A percentile compares a stretch with the other conserved stretches of the same genome.
These are phyloP conservation scores for Solanum pennellii DNA, from an alignment of 257 asterid genomes.

Conservation along the genomic window DNA sequence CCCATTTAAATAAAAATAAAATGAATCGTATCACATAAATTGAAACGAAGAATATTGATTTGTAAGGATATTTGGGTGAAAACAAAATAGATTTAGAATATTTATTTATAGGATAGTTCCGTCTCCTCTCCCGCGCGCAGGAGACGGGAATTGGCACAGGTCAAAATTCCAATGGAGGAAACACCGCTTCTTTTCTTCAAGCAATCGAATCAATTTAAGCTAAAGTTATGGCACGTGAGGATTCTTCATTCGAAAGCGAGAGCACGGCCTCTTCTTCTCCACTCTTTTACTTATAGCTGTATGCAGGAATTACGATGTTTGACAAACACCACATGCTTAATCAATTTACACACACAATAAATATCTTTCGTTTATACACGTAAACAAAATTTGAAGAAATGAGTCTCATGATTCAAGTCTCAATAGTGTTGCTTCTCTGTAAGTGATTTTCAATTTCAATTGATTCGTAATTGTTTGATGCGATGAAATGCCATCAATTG, in stretches of 20 bases:
- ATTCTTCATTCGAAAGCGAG: slow-evolving; percentile 5
- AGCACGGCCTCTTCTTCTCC: not conserved
- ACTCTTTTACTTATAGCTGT: not conserved
- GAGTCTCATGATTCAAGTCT: not conserved
- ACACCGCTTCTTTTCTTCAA: not conserved
- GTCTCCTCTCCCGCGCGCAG: not conserved
- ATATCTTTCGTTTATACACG: not conserved
- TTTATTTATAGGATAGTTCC: not conserved
- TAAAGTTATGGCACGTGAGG: not conserved
- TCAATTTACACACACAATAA: not conserved
- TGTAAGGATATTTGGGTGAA: not conserved
- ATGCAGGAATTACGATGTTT: not conserved
- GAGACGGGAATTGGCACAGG: not conserved
- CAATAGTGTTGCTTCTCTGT: not conserved
- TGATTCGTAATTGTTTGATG: not conserved
- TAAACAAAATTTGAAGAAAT: not conserved
- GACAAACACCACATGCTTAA: not conserved
- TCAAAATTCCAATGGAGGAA: not conserved
- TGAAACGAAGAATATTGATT: no score
- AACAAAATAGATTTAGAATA: not conserved
- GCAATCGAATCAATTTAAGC: slow-evolving; percentile 1
- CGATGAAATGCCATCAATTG: not conserved
- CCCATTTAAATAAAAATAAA: no score
- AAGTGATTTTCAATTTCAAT: not conserved
- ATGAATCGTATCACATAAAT: not conserved